Conservation (phyloP, 176 grass and related monocot genomes). For the Carex littledalei region DNA sequence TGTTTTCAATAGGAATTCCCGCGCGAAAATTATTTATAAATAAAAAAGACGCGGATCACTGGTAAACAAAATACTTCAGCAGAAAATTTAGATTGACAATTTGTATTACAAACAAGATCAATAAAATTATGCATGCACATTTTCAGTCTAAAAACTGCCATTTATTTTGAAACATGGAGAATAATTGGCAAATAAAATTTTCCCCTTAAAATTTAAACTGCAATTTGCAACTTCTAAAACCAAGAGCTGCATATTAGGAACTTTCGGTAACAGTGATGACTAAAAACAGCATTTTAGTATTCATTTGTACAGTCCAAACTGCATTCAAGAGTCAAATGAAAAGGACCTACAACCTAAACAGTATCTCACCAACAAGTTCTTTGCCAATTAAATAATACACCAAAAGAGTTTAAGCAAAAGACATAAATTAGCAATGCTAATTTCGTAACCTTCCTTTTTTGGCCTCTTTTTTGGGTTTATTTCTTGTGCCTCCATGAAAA, state of each 20-base stretch:
- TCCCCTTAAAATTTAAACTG: neutral
- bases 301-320: neutral
- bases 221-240: neutral
- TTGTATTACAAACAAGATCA: neutral
- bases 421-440: neutral
- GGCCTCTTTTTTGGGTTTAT: neutral
- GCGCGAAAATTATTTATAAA: neutral
- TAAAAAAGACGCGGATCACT: neutral
- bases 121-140: neutral
- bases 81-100: neutral
- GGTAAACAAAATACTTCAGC: neutral
- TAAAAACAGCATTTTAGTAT: neutral
- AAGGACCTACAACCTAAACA: conserved; percentile 8
- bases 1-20: neutral
- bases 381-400: neutral
- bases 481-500: neutral
- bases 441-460: neutral
- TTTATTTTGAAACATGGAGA: neutral
- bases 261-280: neutral
- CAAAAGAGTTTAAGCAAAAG: neutral
- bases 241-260: neutral
- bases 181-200: neutral
- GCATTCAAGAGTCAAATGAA: conserved; percentile 9
- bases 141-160: neutral
- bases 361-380: conserved; percentile 23